A percentile compares a stretch with the other conserved stretches of the same genome.
phyloP scores from a whole-genome alignment of 2,329 filamentous ascomycete species.

The Aspergillus sp. region DNA sequence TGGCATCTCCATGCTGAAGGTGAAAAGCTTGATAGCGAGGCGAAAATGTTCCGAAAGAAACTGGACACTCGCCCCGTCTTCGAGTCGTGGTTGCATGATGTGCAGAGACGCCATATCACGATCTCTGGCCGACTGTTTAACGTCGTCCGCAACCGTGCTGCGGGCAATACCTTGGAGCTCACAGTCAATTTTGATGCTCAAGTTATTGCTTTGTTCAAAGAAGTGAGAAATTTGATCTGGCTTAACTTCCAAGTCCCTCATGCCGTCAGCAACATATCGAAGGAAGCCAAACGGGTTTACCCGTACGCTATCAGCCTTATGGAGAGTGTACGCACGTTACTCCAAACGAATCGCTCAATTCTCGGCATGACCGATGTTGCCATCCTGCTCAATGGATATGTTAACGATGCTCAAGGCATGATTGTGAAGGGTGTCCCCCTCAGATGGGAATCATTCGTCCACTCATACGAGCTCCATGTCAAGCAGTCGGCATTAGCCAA shows the following conservation, averaged over 20 bases:
- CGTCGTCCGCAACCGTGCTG: conserved; percentile 83
- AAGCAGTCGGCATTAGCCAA: conserved; percentile 62
- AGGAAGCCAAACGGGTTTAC: conserved; percentile 98
- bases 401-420: conserved; percentile 82
- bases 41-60: conserved; percentile 92
- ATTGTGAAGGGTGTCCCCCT: conserved; percentile 85
- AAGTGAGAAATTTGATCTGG: conserved; percentile 94
- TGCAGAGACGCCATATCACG: conserved; percentile 81
- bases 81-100: conserved; percentile 91
- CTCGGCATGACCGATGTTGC: conserved; percentile 82
- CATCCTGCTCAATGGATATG: conserved; percentile 83
- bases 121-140: conserved; percentile 92
- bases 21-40: conserved; percentile 87
- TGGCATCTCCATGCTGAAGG: conserved; percentile 95
- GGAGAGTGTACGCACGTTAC: conserved; percentile 94
- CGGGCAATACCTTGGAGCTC: conserved; percentile 83
- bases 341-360: conserved; percentile 84
- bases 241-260: conserved; percentile 93
- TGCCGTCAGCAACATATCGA: conserved; percentile 90
- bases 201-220: conserved; percentile 97
- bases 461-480: conserved; percentile 89
- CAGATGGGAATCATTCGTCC: conserved; percentile 97
- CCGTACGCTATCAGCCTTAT: conserved; percentile 97
- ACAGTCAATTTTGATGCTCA: conserved; percentile 96
- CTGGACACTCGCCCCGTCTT: conserved; percentile 92